Base-by-base conservation (phyloP, 495 filamentous ascomycete genomes). In the Talaromyces stipitatus region DNA sequence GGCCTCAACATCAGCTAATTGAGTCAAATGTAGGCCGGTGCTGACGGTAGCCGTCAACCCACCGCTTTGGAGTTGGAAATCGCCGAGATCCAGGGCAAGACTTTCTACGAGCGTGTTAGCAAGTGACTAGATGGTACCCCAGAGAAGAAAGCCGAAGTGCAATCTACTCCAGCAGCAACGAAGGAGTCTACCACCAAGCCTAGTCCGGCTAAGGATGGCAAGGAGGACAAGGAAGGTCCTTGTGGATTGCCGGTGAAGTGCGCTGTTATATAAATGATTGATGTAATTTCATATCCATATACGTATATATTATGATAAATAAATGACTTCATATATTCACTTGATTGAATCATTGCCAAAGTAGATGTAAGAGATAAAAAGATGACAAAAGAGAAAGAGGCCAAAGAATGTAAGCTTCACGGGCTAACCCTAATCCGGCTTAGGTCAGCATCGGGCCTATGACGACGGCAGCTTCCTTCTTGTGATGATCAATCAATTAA, bases 71-170 rank as follows among this genome's bases (percentile, higher is more conserved):
- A 99, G 77, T 75, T 95, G 58, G 69, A 85, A 62, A 65, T 99
- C 30, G 94, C 95, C 55, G 78, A 75, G 54, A 79, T 74, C 61
- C 94, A 97, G 75, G 94, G 95, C 67, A 83, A 89, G 78, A 69
- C 78, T 54, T 99, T 97, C 79, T 96, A 91, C 74, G 77, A 87
- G 72, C 74, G 80, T 62, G 83, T 96, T 56, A 66, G 82, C 64
- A 90, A 88, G 78, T 98, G 90, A 96, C 88, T 96, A 75, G 82
- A 90, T 87, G 87, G 76, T 58, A 72, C 80, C 61, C 61, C 69
- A 55, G 63, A 66, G 64, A 60, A 64, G 57, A 66, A 69, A 64
- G 65, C 64, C 54, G 63, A 67, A 60, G 55, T 46, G 47, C 58
- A 70, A 54, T 64, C 66, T 47, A 60, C 71, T 62, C 60, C 61